Evolutionary conservation across 2,329 filamentous ascomycete genomes (phyloP), one percentile per base, ranked within the genome.

Genomic region (Fusarium graminum): DNA sequence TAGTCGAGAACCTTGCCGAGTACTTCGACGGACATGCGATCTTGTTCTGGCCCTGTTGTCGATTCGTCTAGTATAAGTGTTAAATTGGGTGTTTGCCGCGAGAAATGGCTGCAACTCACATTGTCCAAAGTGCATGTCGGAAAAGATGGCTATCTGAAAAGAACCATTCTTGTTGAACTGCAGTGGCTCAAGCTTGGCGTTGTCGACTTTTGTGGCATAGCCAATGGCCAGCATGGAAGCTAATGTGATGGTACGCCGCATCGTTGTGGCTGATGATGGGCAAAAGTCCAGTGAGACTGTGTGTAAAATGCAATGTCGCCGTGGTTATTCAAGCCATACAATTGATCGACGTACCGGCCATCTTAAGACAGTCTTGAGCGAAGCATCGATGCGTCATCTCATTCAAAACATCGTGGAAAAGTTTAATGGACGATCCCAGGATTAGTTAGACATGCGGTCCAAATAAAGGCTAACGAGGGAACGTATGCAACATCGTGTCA

Each of bases 1-100:
- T 74, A 75, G 34, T 86, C 80, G 2, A 92, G 81, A 7, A 92
- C 78, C 1, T 79, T 77, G 47, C 82, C 80, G 69, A 92, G 86
- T 1, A 91, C 86, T 6, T 76, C 67, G 6, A 85, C 76, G 0
- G 86, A 86, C 50, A 85, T 85, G 59, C 81, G 72, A 73, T 92
- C 90, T 61, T 86, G 84, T 30, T 80, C 78, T 6, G 81, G 80
- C 0, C 76, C 76, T 39, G 63, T 63, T 4, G 55, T 41, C 29
- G 63, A 70, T 47, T 67, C 68, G 14, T 49, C 68, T 71, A 8
- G 17, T 5, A 7, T 2, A 3, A 10, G 0, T 52, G 30, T 68
- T 14, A 70, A 70, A 41, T n/a, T 6, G 4, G 7, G 39, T 39
- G 6, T 19, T 28, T 14, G 3, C 3, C 7, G 4, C n/a, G 9